These are phyloP conservation scores for Modicella reniformis DNA, from an alignment of 371 early-diverging fungal genomes.

Conservation along the genomic window DNA sequence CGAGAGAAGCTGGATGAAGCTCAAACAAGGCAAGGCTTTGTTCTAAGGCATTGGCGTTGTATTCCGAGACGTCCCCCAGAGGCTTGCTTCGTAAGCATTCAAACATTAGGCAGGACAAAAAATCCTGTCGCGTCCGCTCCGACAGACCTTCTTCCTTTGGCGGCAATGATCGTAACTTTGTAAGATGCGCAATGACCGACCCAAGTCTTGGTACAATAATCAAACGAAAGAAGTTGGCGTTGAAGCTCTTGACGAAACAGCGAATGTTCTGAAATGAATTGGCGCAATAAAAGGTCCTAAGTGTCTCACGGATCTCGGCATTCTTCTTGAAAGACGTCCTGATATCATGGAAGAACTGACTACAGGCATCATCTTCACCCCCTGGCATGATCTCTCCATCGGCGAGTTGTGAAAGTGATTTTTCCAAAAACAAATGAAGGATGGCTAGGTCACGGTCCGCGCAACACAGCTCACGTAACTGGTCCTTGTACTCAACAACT, in stretches of 20 bases:
- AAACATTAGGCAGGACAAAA: constrained; percentile 59
- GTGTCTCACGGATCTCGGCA: constrained; percentile 34
- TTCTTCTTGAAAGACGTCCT: constrained; percentile 46
- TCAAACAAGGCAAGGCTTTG: constrained; percentile 36
- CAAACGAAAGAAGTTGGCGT: constrained; percentile 66
- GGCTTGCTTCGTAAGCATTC: constrained; percentile 68
- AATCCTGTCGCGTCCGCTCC: constrained; percentile 30
- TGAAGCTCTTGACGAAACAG: constrained; percentile 76
- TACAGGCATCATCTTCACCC: constrained; percentile 50
- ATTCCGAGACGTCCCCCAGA: constrained; percentile 30
- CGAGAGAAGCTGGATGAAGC: constrained; percentile 36
- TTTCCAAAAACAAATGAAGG: constrained; percentile 67
- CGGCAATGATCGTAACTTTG: constrained; percentile 31
- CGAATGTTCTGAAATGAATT: constrained; percentile 59
- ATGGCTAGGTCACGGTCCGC: constrained; percentile 59
- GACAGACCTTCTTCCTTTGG: constrained; percentile 14
- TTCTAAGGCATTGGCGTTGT: constrained; percentile 29
- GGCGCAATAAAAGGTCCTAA: constrained; percentile 44
- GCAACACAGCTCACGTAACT: constrained; percentile 48
- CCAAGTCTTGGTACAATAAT: constrained; percentile 69
- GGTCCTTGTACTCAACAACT: constrained; percentile 42
- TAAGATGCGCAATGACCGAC: constrained; percentile 57
- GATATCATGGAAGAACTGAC: constrained; percentile 54
- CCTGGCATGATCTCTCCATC: constrained; percentile 62
- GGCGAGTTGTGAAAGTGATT: constrained; percentile 58